Evolutionary conservation across 2,329 filamentous ascomycete species (phyloP), one percentile per base, ranked within the genome.

Genomic region (Aspergillus texensis): DNA sequence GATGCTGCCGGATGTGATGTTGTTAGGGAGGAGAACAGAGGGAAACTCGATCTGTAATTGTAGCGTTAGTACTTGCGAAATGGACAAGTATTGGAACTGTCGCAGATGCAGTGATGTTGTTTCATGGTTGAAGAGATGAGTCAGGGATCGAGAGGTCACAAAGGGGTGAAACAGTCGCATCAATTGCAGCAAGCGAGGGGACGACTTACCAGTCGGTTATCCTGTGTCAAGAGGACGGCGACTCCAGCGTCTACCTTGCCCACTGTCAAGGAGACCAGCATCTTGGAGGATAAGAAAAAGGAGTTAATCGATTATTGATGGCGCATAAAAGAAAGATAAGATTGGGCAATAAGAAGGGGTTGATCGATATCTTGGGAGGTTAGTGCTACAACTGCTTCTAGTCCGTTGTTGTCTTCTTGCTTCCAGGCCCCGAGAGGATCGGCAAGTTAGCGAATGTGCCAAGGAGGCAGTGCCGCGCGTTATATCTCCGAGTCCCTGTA

Each of bases 191-290:
- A 1, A 59, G 28, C 43, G 26, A 62, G 66, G 58, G 68, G 64
- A 53, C 53, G 65, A 79, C 89, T 75, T 88, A 97, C 94, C 73
- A 99, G 86, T 77, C 95, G 90, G 81, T 98, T 98, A 80, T 99
- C 95, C 77, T 96, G 91, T 55, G 95, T 99, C 75, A 99, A 84
- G 61, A 99, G 89, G 66, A 99, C 95, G 57, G 95, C 96, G 77
- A 99, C 94, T 81, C 95, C 95, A 74, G 95, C 95, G 81, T 99
- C 95, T 81, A 99, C 95, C 84, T 99, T 99, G 84, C 95, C 95
- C 80, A 99, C 95, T 57, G 94, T 98, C 77, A 99, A 86, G 70
- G 95, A 98, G 81, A 99, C 92, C 75, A 98, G 86, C 95, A 99
- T 98, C 57, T 77, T 85, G 70, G 62, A 41, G 28, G 16, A 26